Conservation (phyloP, 2,329 filamentous ascomycete genomes). For the Colletotrichum sp. region DNA sequence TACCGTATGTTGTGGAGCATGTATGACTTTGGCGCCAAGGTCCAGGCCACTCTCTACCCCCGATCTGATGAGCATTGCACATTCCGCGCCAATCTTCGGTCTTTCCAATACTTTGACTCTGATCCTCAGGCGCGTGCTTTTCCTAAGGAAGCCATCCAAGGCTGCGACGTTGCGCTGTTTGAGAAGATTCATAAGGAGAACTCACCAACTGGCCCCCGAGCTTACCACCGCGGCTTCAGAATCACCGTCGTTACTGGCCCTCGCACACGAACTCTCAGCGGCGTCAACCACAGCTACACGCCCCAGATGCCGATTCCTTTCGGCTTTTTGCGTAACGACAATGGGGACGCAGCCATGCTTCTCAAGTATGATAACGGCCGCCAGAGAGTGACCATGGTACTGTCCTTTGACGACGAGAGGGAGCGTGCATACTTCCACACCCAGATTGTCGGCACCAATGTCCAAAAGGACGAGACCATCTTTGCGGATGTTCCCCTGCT, state of each 20-base stretch:
- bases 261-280: constrained; percentile 77
- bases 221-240: constrained; percentile 79
- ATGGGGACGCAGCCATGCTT: constrained; percentile 71
- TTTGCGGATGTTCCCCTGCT: constrained; percentile 72
- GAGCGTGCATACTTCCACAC: constrained; percentile 76
- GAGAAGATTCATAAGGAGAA: constrained; percentile 72
- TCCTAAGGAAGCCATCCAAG: constrained; percentile 73
- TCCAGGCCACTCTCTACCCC: constrained; percentile 73
- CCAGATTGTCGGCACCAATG: constrained; percentile 73
- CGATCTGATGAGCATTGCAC: constrained; percentile 72
- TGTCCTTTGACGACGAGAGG: constrained; percentile 77
- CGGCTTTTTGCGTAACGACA: constrained; percentile 75
- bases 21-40: constrained; percentile 82
- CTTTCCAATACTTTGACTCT: constrained; percentile 83
- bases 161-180: constrained; percentile 78
- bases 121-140: constrained; percentile 74
- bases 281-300: constrained; percentile 72
- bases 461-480: constrained; percentile 72
- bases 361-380: constrained; percentile 72
- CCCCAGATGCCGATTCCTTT: constrained; percentile 76
- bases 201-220: constrained; percentile 75
- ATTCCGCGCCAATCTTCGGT: constrained; percentile 72
- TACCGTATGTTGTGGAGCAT: constrained; percentile 82
- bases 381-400: constrained; percentile 72
- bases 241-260: constrained; percentile 80